A percentile compares a stretch with the other conserved stretches of the same genome.
These are phyloP conservation scores for Pachyrhizus erosus DNA, from an alignment of 306 rosid genomes.

Conservation along the genomic window DNA sequence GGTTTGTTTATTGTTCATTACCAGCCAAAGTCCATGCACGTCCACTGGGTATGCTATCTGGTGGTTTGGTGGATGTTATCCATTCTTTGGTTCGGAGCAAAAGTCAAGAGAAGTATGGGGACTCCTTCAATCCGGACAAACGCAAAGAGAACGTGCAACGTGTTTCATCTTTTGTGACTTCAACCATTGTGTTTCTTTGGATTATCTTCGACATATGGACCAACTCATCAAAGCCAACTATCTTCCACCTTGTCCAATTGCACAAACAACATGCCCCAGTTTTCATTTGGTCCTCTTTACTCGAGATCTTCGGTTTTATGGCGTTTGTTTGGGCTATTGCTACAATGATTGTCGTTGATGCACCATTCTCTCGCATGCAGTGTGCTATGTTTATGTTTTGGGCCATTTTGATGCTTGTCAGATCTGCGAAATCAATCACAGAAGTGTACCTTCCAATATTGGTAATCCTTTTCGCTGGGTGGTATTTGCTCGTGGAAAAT, in stretches of 20 bases:
- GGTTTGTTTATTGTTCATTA: no score
- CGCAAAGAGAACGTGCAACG: not conserved
- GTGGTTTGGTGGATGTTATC: no score
- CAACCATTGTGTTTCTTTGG: not conserved
- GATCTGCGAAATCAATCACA: not conserved
- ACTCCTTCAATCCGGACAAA: not conserved
- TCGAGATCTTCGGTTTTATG: not conserved
- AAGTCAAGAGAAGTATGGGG: no score
- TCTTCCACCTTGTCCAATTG: not conserved
- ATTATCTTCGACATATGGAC: not conserved
- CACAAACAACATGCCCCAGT: not conserved
- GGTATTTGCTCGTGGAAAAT: not conserved
- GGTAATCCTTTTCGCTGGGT: not conserved
- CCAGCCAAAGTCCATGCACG: no score
- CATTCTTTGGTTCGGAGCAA: no score
- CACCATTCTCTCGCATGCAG: not conserved
- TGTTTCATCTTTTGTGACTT: not conserved
- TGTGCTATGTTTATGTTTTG: not conserved
- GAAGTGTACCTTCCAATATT: not conserved
- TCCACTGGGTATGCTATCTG: no score
- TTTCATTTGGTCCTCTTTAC: not conserved
- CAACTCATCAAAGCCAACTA: not conserved
- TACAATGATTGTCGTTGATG: not conserved
- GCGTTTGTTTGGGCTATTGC: not conserved
- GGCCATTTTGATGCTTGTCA: constrained; percentile 9